Evolutionary conservation across 805 yeast genomes (phyloP), one percentile per base, ranked within the genome.

Genomic region (Starmerella sp.): DNA sequence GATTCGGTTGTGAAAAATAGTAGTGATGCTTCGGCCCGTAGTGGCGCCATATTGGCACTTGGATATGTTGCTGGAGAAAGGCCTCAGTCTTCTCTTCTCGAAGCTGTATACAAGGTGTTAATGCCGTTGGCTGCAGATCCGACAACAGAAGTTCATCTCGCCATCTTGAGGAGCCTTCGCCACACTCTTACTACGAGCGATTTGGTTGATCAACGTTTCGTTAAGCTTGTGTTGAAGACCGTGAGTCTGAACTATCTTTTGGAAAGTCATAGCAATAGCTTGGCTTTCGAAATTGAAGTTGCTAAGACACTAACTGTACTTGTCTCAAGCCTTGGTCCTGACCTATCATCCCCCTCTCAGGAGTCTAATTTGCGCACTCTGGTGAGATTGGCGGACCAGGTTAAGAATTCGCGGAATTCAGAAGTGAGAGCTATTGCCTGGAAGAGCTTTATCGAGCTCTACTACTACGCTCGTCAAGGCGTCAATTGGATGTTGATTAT

Each of bases 111-210:
- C 53, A 47, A 46, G 73, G 66, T 35, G 66, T 69, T 54, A 7
- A 39, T 76, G 39, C 81, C 85, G 14, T 72, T 91, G 32, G 67
- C 82, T 4, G 71, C 71, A 22, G 97, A 91, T 67, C 90, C 96
- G 0, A 91, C 90, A 65, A 96, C 96, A 0, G 71, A 79, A 1
- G 89, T 93, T 15, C 90, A 86, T 65, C 76, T 79, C 53, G 83
- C 89, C 75, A 75, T 91, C 0, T 66, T 89, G 61, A 77, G 77
- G 48, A 77, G 93, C 0, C 65, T 84, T 44, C 68, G 77, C 2
- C 69, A 77, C 0, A 66, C 85, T 11, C 71, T 89, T 34, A 80
- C 79, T 39, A 78, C 77, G 36, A 81, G 82, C 50, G 71, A 75
- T 8, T 62, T 78, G 9, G 74, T 78, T 29, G 78, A 75, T 53